These are phyloP conservation scores for Mortierella sp. DNA, from an alignment of 371 early-diverging fungal species.

Conservation along the genomic window DNA sequence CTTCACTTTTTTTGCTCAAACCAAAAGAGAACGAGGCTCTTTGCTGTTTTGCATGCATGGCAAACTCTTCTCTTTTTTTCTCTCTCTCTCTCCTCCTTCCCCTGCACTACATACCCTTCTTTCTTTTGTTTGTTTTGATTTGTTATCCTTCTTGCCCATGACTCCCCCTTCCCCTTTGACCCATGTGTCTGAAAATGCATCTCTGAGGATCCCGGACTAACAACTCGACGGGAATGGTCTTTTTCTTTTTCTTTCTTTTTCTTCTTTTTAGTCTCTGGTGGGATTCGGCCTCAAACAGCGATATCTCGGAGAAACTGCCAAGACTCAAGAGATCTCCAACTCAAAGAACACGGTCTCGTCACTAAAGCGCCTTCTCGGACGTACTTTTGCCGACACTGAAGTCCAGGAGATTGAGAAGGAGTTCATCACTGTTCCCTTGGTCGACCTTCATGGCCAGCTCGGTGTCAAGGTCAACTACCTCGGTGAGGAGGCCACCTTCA, in stretches of 20 bases:
- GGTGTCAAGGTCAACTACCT: constrained; percentile 89
- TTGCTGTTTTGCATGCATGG: too few relatives aligned
- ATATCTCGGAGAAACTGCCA: constrained; percentile 95
- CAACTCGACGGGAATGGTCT: too few relatives aligned
- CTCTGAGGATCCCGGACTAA: too few relatives aligned
- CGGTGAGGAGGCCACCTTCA: constrained; percentile 80
- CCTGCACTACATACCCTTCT: too few relatives aligned
- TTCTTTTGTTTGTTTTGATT: too few relatives aligned
- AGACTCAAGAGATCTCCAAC: constrained; percentile 94
- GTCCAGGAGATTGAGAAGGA: constrained; percentile 84
- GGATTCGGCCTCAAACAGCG: constrained; percentile 96
- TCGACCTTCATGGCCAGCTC: constrained; percentile 85
- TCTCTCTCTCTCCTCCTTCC: too few relatives aligned
- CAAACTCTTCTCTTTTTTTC: too few relatives aligned
- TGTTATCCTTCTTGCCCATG: too few relatives aligned
- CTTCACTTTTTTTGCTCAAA: constrained; percentile 1
- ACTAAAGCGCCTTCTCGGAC: constrained; percentile 96
- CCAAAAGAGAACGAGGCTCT: not conserved
- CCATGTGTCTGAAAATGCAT: too few relatives aligned
- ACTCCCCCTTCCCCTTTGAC: too few relatives aligned
- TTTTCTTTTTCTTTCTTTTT: constrained; percentile 21
- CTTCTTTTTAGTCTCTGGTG: constrained; percentile 72
- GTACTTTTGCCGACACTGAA: constrained; percentile 91
- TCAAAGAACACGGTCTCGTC: constrained; percentile 95
- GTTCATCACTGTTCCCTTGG: constrained; percentile 83